Evolutionary conservation across 2,329 filamentous ascomycete genomes (phyloP).

Genomic region (Dissoconium aciculare): DNA sequence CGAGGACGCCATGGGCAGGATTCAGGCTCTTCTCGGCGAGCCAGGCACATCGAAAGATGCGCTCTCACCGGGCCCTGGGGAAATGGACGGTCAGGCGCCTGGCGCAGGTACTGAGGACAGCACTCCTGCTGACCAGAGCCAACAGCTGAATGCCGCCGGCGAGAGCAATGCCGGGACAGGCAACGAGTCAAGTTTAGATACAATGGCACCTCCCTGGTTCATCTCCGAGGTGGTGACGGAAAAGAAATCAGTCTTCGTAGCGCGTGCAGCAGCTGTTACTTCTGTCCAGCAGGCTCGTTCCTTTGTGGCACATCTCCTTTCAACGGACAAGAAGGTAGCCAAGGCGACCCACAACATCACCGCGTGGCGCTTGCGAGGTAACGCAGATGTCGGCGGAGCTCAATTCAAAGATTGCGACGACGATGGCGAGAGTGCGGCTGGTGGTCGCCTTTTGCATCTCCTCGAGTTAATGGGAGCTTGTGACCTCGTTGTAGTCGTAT

Average conservation of each 20-base stretch:
- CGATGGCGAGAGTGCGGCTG: constrained; percentile 87
- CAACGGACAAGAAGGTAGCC: constrained; percentile 71
- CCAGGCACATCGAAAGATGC: too few relatives aligned
- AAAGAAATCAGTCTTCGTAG: constrained; percentile 78
- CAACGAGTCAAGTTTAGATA: too few relatives aligned
- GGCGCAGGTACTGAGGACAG: constrained; percentile 15
- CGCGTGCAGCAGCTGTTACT: constrained; percentile 54
- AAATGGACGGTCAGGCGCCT: constrained; percentile 17
- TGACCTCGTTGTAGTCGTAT: constrained; percentile 85
- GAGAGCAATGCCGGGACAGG: not conserved
- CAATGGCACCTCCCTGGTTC: constrained; percentile 55
- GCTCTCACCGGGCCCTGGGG: too few relatives aligned
- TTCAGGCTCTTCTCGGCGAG: constrained; percentile 15
- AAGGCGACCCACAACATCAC: constrained; percentile 88
- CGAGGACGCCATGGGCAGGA: constrained; percentile 36
- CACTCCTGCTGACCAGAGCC: constrained; percentile 1
- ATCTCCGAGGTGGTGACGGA: constrained; percentile 61
- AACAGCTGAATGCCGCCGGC: constrained; percentile 1
- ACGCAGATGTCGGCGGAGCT: constrained; percentile 28
- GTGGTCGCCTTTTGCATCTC: constrained; percentile 67
- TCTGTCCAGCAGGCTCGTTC: constrained; percentile 55
- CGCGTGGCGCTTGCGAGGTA: constrained; percentile 70
- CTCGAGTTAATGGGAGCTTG: constrained; percentile 92
- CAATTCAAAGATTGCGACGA: constrained; percentile 87
- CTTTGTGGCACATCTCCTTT: constrained; percentile 60